Base-by-base conservation (phyloP, 306 rosid genomes). In the Arachis hypogaea region DNA sequence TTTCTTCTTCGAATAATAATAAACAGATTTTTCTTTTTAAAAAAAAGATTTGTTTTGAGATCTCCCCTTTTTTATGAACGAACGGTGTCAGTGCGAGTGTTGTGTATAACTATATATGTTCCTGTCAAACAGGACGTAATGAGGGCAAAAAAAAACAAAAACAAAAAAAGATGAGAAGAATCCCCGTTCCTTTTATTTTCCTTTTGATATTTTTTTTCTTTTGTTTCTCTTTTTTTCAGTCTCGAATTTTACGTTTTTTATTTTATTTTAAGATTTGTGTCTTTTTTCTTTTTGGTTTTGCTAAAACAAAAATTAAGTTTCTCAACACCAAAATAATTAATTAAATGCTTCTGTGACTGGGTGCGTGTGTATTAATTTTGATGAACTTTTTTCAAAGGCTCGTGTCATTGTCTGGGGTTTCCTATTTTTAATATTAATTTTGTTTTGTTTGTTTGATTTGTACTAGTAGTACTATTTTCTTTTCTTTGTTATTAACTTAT, bases 301-400 rank as follows among this genome's bases (percentile, higher is more conserved):
- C 9, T n/a, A 77, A 73, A 50, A 11, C 7, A n/a, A 52, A 12
- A 16, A 68, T 59, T 52, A 71, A 33, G 38, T 33, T 33, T 33
- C 38, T 33, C 38, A 33, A 4, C 38, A 33, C 38, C 38, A 33
- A 33, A 33, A 33, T 33, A 33, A 33, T 33, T 33, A 22, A 22
- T 22, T 22, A 33, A 47, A 43, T 64, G 74, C 59, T 58, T 38
- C 18, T 66, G 63, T 14, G 82, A 72, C 63, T 38, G 74, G 16
- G 71, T 59, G 78, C 49, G 57, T 50, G 44, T 81, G 70, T 42
- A 76, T 56, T 83, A 73, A 7, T 7, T 10, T 52, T 52, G 79
- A 78, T 68, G 85, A 87, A 81, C 84, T 67, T 77, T 81, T 75
- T 69, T 50, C 59, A 16, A 63, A 71, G 72, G 77, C 60, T 80